Evolutionary conservation across 805 yeast species (phyloP), one percentile per base, ranked within the genome.

Genomic region (Hanseniaspora lindneri): DNA sequence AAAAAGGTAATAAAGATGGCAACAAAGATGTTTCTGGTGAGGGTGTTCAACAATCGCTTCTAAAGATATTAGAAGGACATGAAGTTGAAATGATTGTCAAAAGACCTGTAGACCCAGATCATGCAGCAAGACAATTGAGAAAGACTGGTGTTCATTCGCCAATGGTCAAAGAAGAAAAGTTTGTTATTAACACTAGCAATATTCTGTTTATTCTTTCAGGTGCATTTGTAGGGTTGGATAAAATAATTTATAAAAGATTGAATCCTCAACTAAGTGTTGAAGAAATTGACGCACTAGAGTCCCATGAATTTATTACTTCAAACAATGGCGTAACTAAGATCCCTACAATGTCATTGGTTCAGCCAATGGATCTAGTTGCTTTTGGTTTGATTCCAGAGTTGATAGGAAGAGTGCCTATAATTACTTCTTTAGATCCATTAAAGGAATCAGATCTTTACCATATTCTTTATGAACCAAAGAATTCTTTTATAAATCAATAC

Each of bases 11-110:
- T 11, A 60, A 64, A 30, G 65, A 66, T 29, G 77, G 76, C 3
- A 68, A 75, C 0, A 73, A 74, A 52, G 82, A 76, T 58, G 77
- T 76, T 2, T 66, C 79, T 1, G 82, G 82, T 7, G 81, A 77
- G 59, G 81, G 82, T 42, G 81, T 77, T 16, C 82, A 76, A 54
- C 81, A 76, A 54, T 74, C 80, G 0, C 57, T 76, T 13, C 56
- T 76, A 53, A 77, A 77, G 54, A 63, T 76, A 40, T 66, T 76
- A 32, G 82, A 76, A 56, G 82, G 82, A 2, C 71, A 77, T 17
- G 67, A 63, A 11, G 72, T 76, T 2, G 71, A 70, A 47, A 61
- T 72, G n/a, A 67, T 66, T 25, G 70, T 72, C 1, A 70, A 74
- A 56, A 65, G 63, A 44, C 72, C 72, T 3, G 60, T 67, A 0